Percentiles rank a stretch among this genome's conserved stretches.
Conservation (phyloP, 129 eudicot species). For the Flaveria ramosissima region DNA sequence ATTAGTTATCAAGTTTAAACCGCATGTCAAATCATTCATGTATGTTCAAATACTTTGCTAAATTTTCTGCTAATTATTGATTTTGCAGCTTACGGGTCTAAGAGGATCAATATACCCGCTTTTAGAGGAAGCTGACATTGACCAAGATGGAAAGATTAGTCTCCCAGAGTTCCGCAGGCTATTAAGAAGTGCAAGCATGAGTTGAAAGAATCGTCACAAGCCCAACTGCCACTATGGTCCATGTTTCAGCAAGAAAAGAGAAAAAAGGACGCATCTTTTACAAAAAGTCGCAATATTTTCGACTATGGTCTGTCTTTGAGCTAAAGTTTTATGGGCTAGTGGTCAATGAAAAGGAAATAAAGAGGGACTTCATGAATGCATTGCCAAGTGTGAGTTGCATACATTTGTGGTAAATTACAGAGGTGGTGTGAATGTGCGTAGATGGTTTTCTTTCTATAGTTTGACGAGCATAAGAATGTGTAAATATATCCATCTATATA, state of each 20-base stretch:
- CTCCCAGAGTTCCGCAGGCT: constrained; percentile 76
- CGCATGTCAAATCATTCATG: background rate
- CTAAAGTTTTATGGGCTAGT: constrained; percentile 11
- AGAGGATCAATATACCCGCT: constrained; percentile 86
- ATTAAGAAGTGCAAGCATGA: constrained; percentile 78
- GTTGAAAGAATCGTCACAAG: constrained; percentile 37
- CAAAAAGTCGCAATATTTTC: constrained; percentile 14
- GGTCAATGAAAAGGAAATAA: constrained; percentile 12
- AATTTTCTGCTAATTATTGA: constrained; percentile 19
- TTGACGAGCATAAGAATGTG: constrained; percentile 23
- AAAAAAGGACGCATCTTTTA: background rate
- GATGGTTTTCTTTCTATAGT: constrained; percentile 10
- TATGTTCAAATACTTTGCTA: background rate
- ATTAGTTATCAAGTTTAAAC: background rate
- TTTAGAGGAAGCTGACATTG: constrained; percentile 88
- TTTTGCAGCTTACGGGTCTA: constrained; percentile 72
- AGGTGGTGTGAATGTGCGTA: constrained; percentile 27
- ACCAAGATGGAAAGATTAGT: constrained; percentile 87
- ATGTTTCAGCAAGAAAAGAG: background rate
- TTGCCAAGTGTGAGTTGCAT: constrained; percentile 19
- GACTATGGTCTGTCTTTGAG: constrained; percentile 4
- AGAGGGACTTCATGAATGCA: background rate
- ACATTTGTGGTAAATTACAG: background rate
- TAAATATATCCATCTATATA: constrained; percentile 15
- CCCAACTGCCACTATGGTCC: constrained; percentile 19